phyloP scores from a whole-genome alignment of 2,329 filamentous ascomycete genomes.

The Colletotrichum aenigma region DNA sequence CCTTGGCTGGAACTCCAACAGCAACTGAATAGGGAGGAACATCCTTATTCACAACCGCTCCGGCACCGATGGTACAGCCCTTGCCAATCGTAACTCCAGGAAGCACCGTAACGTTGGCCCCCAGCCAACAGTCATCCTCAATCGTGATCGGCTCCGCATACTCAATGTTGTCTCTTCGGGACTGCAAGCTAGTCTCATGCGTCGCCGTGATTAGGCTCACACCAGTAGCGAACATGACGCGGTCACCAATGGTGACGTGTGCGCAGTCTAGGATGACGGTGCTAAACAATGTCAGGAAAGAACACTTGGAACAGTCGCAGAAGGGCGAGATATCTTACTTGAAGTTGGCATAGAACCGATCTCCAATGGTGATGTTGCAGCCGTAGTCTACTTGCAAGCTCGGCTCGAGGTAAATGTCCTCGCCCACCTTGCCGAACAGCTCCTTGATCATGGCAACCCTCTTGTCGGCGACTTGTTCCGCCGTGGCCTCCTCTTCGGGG shows the following conservation, averaged over 20 bases:
- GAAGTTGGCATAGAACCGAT: slow-evolving; percentile 68
- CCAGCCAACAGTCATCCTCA: slow-evolving; percentile 51
- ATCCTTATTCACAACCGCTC: slow-evolving; percentile 41
- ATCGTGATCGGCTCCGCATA: slow-evolving; percentile 53
- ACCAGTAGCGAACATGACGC: background rate
- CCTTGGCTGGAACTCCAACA: background rate
- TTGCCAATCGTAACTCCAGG: slow-evolving; percentile 44
- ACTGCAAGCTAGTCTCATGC: slow-evolving; percentile 55
- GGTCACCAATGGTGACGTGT: background rate
- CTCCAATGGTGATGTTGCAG: slow-evolving; percentile 66
- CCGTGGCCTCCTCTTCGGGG: slow-evolving; percentile 46
- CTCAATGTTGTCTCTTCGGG: slow-evolving; percentile 50
- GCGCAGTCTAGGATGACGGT: background rate
- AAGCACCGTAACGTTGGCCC: slow-evolving; percentile 27
- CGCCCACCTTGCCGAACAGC: slow-evolving; percentile 54
- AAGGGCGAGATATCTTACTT: slow-evolving; percentile 33
- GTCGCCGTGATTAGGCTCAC: slow-evolving; percentile 27
- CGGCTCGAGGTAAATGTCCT: slow-evolving; percentile 62
- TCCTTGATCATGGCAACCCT: slow-evolving; percentile 51
- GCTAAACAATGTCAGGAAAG: background rate
- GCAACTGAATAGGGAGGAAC: slow-evolving; percentile 32
- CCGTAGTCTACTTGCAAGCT: slow-evolving; percentile 70
- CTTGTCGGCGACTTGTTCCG: slow-evolving; percentile 39
- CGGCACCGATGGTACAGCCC: slow-evolving; percentile 43
- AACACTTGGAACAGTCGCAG: no score